Evolutionary conservation across 495 filamentous ascomycete species (phyloP).

Genomic region (Penicillium cosmopolitanum): DNA sequence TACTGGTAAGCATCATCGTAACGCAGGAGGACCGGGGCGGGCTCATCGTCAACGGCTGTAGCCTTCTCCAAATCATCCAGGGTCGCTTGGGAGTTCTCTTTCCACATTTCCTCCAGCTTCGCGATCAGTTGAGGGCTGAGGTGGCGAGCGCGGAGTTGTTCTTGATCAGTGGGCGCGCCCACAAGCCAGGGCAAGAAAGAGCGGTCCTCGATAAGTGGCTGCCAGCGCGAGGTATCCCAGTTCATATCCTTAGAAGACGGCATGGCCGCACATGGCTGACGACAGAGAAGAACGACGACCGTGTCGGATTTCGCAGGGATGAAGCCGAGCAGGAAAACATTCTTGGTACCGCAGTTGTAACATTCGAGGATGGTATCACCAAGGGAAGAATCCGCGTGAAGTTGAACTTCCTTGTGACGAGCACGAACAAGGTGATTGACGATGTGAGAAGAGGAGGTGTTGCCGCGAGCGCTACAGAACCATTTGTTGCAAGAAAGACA

Average conservation of each 20-base stretch:
- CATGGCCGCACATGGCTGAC: constrained; percentile 92
- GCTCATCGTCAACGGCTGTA: constrained; percentile 91
- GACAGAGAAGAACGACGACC: constrained; percentile 94
- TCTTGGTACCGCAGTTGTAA: constrained; percentile 99
- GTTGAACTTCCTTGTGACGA: constrained; percentile 96
- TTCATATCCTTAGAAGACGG: constrained; percentile 99
- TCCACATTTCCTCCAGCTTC: constrained; percentile 98
- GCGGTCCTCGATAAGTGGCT: constrained; percentile 95
- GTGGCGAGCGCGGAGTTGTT: constrained; percentile 93
- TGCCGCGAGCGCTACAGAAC: constrained; percentile 98
- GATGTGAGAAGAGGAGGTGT: constrained; percentile 95
- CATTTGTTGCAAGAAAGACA: constrained; percentile 96
- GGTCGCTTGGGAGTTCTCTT: constrained; percentile 88
- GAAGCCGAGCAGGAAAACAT: constrained; percentile 98
- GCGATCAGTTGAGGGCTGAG: constrained; percentile 95
- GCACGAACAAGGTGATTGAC: constrained; percentile 98
- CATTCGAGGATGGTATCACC: constrained; percentile 97
- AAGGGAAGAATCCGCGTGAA: constrained; percentile 92
- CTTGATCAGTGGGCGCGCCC: constrained; percentile 83
- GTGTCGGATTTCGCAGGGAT: constrained; percentile 99
- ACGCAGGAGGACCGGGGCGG: constrained; percentile 86
- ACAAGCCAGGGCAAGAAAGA: constrained; percentile 97
- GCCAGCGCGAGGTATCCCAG: constrained; percentile 98
- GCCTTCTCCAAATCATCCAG: constrained; percentile 93
- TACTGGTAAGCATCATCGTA: constrained; percentile 99